phyloP scores from a whole-genome alignment of 108 stramenopile genomes.

The Epipyxis sp. region DNA sequence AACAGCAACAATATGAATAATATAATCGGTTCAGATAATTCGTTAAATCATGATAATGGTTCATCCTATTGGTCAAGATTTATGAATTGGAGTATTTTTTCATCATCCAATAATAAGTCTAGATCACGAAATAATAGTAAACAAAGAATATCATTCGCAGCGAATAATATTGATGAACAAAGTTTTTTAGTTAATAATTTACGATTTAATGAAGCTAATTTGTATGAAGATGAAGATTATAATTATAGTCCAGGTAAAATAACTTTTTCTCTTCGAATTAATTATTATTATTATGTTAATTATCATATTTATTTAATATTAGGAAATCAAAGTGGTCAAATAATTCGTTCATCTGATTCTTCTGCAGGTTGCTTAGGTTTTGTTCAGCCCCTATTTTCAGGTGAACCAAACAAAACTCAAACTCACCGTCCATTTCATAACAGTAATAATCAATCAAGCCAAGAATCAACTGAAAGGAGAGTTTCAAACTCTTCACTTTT shows the following conservation, averaged over 20 bases:
- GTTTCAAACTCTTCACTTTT: too few relatives aligned
- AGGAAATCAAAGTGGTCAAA: too few relatives aligned
- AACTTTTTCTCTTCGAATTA: too few relatives aligned
- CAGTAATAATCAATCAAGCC: too few relatives aligned
- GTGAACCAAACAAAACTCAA: too few relatives aligned
- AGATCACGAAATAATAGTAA: neutral
- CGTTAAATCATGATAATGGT: neutral
- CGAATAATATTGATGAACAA: neutral
- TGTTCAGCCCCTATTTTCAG: too few relatives aligned
- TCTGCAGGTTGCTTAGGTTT: too few relatives aligned
- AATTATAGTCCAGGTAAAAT: neutral
- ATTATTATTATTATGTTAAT: too few relatives aligned
- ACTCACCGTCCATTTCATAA: too few relatives aligned
- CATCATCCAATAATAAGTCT: neutral
- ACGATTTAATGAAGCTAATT: neutral
- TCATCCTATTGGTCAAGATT: neutral
- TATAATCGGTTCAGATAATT: neutral
- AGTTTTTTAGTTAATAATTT: neutral
- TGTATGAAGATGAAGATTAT: neutral
- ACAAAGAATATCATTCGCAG: neutral
- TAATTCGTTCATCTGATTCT: too few relatives aligned
- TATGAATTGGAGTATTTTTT: neutral
- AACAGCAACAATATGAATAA: neutral
- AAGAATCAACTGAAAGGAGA: too few relatives aligned
- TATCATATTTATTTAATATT: too few relatives aligned